Evolutionary conservation across 108 stramenopile genomes (phyloP).

Genomic region (Cyclotella cryptica): DNA sequence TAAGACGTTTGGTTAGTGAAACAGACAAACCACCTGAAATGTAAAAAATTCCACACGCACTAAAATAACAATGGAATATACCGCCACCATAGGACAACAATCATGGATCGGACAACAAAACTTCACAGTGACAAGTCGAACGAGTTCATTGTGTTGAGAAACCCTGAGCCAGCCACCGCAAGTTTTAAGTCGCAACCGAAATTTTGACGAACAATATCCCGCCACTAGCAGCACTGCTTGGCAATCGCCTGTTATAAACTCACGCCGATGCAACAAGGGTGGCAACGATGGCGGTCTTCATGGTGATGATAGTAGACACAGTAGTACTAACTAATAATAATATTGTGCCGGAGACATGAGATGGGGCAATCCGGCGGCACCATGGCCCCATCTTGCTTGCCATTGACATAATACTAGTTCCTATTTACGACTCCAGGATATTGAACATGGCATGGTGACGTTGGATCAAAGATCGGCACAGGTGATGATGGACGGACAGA

Average conservation of each 20-base stretch:
- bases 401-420: neutral
- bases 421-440: neutral
- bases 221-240: no score
- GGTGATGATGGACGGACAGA: neutral
- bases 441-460: neutral
- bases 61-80: neutral
- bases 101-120: no score
- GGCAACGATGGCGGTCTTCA: conserved; percentile 53
- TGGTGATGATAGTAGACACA: conserved; percentile 18
- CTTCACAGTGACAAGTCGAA: neutral
- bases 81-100: no score
- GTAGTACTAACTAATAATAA: neutral
- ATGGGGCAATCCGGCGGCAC: neutral
- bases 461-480: neutral
- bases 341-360: neutral
- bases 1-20: neutral
- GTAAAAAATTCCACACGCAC: conserved; percentile 3
- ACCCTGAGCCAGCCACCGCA: no score
- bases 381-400: neutral
- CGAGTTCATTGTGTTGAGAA: neutral
- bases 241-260: conserved; percentile 6
- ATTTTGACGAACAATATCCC: no score
- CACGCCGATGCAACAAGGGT: conserved; percentile 53
- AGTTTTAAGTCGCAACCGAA: no score
- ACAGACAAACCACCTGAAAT: neutral